Evolutionary conservation across 768 basidiomycete species (phyloP).

Genomic region (Psilocybe cyanescens): DNA sequence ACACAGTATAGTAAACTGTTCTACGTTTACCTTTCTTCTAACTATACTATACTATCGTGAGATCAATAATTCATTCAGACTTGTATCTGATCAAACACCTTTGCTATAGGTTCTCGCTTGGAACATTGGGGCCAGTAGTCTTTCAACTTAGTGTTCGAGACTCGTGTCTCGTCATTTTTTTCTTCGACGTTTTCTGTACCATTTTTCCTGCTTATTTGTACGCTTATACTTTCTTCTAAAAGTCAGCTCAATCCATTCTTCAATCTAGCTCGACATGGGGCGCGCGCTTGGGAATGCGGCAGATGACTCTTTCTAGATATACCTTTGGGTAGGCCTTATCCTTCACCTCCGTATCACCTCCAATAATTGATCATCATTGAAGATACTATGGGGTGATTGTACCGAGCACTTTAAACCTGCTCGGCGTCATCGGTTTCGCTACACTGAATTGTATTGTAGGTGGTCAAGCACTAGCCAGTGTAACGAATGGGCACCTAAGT

Average conservation of each 20-base stretch:
- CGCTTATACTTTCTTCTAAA: conserved; percentile 7
- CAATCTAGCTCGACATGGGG: conserved; percentile 66
- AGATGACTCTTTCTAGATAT: conserved; percentile 71
- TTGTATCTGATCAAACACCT: no score
- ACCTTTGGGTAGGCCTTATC: conserved; percentile 32
- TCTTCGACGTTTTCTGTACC: conserved; percentile 63
- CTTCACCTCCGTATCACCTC: not conserved
- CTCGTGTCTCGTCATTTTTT: conserved; percentile 62
- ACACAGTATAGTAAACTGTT: conserved; percentile 67
- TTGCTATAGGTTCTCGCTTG: conserved; percentile 58
- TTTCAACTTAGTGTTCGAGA: conserved; percentile 64
- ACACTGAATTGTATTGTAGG: conserved; percentile 67
- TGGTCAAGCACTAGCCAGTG: conserved; percentile 43
- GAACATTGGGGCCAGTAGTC: conserved; percentile 61
- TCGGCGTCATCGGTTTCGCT: conserved; percentile 59
- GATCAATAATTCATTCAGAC: conserved; percentile 7
- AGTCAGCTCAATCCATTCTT: not conserved
- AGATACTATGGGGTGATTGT: conserved; percentile 54
- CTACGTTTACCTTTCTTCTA: conserved; percentile 74
- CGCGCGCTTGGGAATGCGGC: conserved; percentile 79
- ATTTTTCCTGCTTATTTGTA: conserved; percentile 65
- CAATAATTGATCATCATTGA: not conserved
- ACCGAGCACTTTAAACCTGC: conserved; percentile 52
- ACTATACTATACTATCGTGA: conserved; percentile 64
- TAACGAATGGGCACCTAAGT: conserved; percentile 28